These are phyloP conservation scores for Epichloe brachyelytri DNA, from an alignment of 2,329 filamentous ascomycete genomes.

Conservation along the genomic window DNA sequence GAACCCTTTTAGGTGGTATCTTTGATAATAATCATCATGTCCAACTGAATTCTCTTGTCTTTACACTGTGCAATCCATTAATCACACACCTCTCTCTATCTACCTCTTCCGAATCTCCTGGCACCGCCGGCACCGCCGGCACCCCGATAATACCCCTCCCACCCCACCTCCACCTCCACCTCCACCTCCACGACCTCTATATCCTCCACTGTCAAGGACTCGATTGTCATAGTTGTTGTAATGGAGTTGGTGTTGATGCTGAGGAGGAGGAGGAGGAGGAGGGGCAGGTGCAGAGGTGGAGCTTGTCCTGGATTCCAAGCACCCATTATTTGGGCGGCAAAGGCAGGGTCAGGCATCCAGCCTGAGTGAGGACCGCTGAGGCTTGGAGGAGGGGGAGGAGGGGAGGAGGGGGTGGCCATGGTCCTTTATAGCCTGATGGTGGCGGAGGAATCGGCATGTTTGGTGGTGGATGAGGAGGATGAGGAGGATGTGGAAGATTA, in stretches of 20 bases:
- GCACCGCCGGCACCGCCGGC: constrained; percentile 1
- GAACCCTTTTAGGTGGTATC: no score
- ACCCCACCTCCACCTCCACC: constrained; percentile 9
- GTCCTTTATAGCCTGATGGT: constrained; percentile 25
- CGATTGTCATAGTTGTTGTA: constrained; percentile 14
- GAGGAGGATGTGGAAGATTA: constrained; percentile 10
- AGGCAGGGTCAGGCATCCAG: constrained; percentile 17
- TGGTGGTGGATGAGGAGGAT: constrained; percentile 8
- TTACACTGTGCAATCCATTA: neutral
- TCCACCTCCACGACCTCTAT: constrained; percentile 11
- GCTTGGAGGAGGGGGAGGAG: constrained; percentile 9
- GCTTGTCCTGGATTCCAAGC: constrained; percentile 13
- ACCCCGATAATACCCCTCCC: constrained; percentile 5
- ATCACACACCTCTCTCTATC: neutral
- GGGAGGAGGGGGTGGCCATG: constrained; percentile 26
- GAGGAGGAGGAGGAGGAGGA: constrained; percentile 5
- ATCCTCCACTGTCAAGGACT: constrained; percentile 17
- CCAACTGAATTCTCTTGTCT: neutral
- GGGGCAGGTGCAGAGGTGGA: constrained; percentile 9
- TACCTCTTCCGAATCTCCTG: constrained; percentile 1
- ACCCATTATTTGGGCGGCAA: constrained; percentile 16
- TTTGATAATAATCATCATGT: no score
- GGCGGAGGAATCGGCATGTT: constrained; percentile 18
- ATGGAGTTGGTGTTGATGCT: constrained; percentile 2
- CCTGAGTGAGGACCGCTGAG: neutral